Evolutionary conservation across 2,329 filamentous ascomycete genomes (phyloP).

Genomic region (Chaetomium globosum): DNA sequence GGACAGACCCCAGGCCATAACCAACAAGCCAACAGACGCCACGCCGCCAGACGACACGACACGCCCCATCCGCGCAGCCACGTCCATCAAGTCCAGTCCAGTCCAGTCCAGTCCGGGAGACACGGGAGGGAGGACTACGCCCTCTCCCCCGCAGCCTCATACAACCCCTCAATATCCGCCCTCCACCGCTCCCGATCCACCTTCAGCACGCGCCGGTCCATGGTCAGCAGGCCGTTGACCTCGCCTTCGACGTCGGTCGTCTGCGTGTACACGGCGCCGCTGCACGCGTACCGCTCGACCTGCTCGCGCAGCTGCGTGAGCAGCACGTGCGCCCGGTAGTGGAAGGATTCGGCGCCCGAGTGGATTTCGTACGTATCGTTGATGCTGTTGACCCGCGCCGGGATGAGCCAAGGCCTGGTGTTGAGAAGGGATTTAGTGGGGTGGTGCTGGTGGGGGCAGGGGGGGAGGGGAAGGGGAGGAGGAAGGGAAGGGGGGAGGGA

Average conservation of each 20-base stretch:
- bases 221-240: conserved; percentile 71
- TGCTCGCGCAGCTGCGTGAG: conserved; percentile 64
- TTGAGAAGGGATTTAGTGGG: not conserved
- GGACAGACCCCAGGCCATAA: no score
- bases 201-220: conserved; percentile 64
- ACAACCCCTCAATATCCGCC: conserved; percentile 61
- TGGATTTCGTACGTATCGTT: conserved; percentile 70
- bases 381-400: conserved; percentile 60
- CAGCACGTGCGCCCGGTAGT: conserved; percentile 64
- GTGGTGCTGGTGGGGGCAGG: no score
- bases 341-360: conserved; percentile 61
- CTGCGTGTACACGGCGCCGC: conserved; percentile 71
- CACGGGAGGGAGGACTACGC: no score
- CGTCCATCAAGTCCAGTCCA: no score
- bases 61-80: no score
- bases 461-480: not conserved
- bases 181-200: conserved; percentile 62
- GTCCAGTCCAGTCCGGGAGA: no score
- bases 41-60: no score
- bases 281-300: conserved; percentile 64
- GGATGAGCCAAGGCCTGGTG: conserved; percentile 64
- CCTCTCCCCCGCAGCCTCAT: conserved; percentile 52
- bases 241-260: conserved; percentile 75
- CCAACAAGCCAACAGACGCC: no score
- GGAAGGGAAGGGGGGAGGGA: conserved; percentile 24